phyloP scores from a whole-genome alignment of 176 grass and related monocot genomes.

The Musa beccarii region DNA sequence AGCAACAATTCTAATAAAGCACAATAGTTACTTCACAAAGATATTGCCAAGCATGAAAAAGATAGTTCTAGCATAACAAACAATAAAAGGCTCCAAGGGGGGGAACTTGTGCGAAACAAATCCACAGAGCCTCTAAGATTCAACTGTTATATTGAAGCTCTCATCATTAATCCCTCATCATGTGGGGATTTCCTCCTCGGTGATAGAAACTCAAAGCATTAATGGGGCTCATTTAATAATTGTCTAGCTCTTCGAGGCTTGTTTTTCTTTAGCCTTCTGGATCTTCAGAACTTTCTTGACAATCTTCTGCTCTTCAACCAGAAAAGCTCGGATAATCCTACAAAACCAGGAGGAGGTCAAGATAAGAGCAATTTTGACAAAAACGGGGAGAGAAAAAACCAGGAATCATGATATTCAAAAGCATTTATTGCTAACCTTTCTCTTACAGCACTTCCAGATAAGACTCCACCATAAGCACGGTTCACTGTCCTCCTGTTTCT shows the following conservation, averaged over 20 bases:
- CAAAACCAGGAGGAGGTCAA: background rate
- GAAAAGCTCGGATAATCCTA: slow-evolving; percentile 85
- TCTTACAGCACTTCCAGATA: slow-evolving; percentile 49
- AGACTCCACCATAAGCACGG: slow-evolving; percentile 55
- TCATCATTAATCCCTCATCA: too few species aligned
- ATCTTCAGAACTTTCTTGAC: slow-evolving; percentile 98
- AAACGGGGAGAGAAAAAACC: too few species aligned
- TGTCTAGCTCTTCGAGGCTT: slow-evolving; percentile 43
- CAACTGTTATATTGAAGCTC: too few species aligned
- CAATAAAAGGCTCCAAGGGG: too few species aligned
- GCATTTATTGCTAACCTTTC: slow-evolving; percentile 33
- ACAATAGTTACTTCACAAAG: too few species aligned
- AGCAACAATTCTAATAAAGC: too few species aligned
- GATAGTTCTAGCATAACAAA: too few species aligned
- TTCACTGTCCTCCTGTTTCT: slow-evolving; percentile 58
- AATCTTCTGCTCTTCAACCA: slow-evolving; percentile 99
- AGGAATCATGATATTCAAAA: background rate
- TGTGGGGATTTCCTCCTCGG: too few species aligned
- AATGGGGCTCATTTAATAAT: background rate
- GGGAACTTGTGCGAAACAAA: too few species aligned
- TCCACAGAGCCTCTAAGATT: too few species aligned
- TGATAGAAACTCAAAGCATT: too few species aligned
- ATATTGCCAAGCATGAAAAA: too few species aligned
- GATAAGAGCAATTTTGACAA: background rate
- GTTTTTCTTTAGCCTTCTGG: slow-evolving; percentile 81